Evolutionary conservation across 2,329 filamentous ascomycete genomes (phyloP).

Genomic region (Pseudogymnoascus sp.): DNA sequence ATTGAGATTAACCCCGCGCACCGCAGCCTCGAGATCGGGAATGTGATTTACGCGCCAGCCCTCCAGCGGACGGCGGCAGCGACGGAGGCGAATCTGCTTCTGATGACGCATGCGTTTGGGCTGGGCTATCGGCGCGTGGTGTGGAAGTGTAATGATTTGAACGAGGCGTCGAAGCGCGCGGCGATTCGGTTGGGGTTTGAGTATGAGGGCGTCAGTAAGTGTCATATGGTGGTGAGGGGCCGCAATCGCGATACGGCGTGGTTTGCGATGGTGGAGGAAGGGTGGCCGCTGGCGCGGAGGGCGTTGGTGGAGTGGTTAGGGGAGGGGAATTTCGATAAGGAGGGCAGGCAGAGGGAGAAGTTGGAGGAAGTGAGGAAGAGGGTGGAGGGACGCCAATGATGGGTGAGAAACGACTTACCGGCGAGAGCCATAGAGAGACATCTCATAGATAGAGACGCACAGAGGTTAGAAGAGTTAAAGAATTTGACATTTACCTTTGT

Average conservation of each 20-base stretch:
- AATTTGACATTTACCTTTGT: background rate
- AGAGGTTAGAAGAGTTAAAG: too few relatives aligned
- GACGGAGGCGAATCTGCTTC: conserved; percentile 50
- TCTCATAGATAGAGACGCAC: background rate
- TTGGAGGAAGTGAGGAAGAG: conserved; percentile 28
- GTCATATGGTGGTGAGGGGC: conserved; percentile 53
- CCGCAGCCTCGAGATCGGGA: conserved; percentile 48
- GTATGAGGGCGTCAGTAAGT: conserved; percentile 52
- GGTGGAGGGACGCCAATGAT: background rate
- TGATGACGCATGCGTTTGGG: conserved; percentile 46
- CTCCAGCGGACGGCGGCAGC: conserved; percentile 47
- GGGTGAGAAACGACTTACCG: background rate
- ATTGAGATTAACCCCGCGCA: conserved; percentile 41
- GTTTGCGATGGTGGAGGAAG: conserved; percentile 49
- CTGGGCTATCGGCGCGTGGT: conserved; percentile 50
- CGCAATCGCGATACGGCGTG: conserved; percentile 50
- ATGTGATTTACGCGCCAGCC: conserved; percentile 40
- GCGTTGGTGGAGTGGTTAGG: conserved; percentile 48
- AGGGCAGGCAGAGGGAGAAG: conserved; percentile 42
- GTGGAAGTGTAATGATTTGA: conserved; percentile 56
- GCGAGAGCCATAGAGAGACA: background rate
- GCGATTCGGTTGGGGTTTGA: conserved; percentile 50
- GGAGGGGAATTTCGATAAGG: conserved; percentile 45
- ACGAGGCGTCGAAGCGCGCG: conserved; percentile 44
- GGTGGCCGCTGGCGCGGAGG: conserved; percentile 43